A percentile compares a stretch with the other conserved stretches of the same genome.
Conservation (phyloP, 2,329 filamentous ascomycete species). For the Mollisiaceae sp. region DNA sequence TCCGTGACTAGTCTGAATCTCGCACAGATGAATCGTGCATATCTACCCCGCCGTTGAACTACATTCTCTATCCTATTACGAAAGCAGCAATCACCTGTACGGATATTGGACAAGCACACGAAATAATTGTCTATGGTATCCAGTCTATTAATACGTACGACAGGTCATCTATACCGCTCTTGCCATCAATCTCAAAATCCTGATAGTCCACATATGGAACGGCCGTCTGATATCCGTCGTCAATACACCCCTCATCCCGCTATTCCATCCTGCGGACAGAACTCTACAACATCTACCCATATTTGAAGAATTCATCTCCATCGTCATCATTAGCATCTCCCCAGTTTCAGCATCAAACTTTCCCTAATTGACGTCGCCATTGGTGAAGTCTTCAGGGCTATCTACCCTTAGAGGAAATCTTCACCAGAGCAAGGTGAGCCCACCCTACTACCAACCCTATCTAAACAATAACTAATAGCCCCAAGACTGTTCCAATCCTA, state of each 20-base stretch:
- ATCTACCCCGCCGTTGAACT: slow-evolving; percentile 57
- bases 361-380: slow-evolving; percentile 60
- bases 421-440: slow-evolving; percentile 57
- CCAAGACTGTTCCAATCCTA: slow-evolving; percentile 66
- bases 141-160: not conserved
- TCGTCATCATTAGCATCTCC: slow-evolving; percentile 67
- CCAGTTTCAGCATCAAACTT: slow-evolving; percentile 72
- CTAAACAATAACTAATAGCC: not conserved
- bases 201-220: slow-evolving; percentile 65
- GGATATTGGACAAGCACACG: slow-evolving; percentile 28
- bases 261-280: slow-evolving; percentile 66
- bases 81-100: slow-evolving; percentile 48
- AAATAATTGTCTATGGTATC: not conserved
- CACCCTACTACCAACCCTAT: not conserved
- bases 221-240: slow-evolving; percentile 70
- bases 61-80: slow-evolving; percentile 55
- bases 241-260: slow-evolving; percentile 68
- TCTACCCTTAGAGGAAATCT: slow-evolving; percentile 61
- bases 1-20: slow-evolving; percentile 57
- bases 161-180: slow-evolving; percentile 74
- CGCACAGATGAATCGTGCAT: slow-evolving; percentile 56
- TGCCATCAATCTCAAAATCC: slow-evolving; percentile 67
- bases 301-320: slow-evolving; percentile 67
- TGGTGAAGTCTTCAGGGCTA: slow-evolving; percentile 65
- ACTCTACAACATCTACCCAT: slow-evolving; percentile 59